Evolutionary conservation across 163 green algal species (phyloP), one percentile per base, ranked within the genome.

Genomic region (Chloroidium sp.): DNA sequence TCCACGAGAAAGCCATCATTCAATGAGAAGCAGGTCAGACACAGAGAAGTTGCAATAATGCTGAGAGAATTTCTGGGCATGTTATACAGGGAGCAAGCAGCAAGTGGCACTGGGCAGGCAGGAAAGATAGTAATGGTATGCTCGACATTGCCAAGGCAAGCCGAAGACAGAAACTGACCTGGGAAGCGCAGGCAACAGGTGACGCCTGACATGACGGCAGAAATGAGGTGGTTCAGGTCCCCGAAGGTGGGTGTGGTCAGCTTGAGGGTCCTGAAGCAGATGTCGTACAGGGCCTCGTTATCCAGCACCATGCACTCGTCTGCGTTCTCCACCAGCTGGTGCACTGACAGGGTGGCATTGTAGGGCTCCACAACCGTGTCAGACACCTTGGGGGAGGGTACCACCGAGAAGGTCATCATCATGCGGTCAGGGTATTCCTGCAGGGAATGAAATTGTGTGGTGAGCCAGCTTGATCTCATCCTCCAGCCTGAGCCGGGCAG

Each of bases 231-330:
- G 91, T 99, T 99, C 64, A 99, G 90, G 90, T 99, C 96, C 76
- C 94, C 94, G 82, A 98, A 99, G 79, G 94, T 98, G 72, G 96
- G 96, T 3, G 95, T 99, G 78, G 95, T 98, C 59, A 99, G 92
- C 90, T 99, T 99, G 60, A 99, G 90, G 78, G 96, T 99, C 84
- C 96, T 92, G 95, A 99, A 99, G 93, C 96, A 99, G 87, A 99
- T 99, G 89, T 99, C 95, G 84, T 99, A 99, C 82, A 99, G 92
- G 6, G 96, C 96, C 92, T 98, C 95, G 82, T 97, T 97, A 82
- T 97, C 93, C 1, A 98, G 89, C 59, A 98, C 92, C 90, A 99
- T 97, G 90, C 94, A 98, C 93, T 98, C 95, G 84, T 99, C 95
- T 60, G 95, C 95, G 86, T 98, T 98, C 91, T 99, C 95, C 3